Percentiles rank a stretch among this genome's conserved stretches.
Conservation (phyloP, 169 alveolate species). For the Plasmodium relictum region DNA sequence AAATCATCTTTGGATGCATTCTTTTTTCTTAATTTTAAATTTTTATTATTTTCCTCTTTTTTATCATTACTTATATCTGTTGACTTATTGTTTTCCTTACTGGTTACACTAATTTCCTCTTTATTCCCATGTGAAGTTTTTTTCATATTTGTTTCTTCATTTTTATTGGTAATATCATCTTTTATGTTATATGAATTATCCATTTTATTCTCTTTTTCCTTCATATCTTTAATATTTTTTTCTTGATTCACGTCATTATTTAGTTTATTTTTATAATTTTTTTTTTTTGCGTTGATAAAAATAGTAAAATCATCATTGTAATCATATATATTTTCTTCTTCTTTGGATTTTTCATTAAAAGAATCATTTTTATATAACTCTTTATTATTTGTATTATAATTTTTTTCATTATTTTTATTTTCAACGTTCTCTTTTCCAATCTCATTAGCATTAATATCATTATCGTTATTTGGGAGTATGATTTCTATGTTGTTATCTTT, state of each 20-base stretch:
- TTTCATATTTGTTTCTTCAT: neutral
- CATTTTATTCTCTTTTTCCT: neutral
- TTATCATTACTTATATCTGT: neutral
- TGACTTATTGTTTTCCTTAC: neutral
- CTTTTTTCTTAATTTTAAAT: neutral
- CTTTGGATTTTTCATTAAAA: neutral
- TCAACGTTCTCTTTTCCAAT: neutral
- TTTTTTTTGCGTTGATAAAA: constrained; percentile 38
- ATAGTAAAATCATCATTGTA: constrained; percentile 64
- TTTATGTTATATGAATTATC: constrained; percentile 2
- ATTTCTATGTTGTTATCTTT: neutral
- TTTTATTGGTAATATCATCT: neutral
- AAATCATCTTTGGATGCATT: neutral
- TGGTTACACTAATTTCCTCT: neutral
- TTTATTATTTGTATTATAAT: neutral
- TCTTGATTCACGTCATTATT: constrained; percentile 12
- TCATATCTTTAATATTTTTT: neutral
- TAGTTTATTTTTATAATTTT: neutral
- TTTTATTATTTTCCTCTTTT: constrained; percentile 9
- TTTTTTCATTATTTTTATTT: neutral
- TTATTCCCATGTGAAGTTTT: neutral
- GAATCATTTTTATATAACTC: neutral
- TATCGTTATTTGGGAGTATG: neutral
- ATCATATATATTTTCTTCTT: neutral
- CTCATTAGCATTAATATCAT: neutral